These are phyloP conservation scores for Cercospora berteroae DNA, from an alignment of 2,329 filamentous ascomycete genomes.

Conservation along the genomic window DNA sequence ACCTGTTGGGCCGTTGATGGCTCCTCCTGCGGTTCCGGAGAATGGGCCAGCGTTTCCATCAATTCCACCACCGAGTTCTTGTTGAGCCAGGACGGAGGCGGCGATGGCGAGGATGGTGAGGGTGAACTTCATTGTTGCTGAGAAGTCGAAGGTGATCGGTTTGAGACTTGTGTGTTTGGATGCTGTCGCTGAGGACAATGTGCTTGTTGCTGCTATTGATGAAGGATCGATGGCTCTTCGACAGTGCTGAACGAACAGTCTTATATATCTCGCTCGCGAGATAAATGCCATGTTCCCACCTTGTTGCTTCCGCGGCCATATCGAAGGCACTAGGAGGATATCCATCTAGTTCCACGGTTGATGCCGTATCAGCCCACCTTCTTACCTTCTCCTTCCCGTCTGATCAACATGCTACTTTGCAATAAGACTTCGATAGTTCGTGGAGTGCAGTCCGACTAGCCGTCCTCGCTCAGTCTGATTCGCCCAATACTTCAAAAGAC, in stretches of 20 bases:
- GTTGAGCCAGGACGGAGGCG: constrained; percentile 9
- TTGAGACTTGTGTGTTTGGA: not conserved
- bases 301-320: not conserved
- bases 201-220: not conserved
- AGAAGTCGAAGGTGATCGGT: not conserved
- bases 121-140: constrained; percentile 7
- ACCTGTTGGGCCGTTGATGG: constrained; percentile 22
- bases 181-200: not conserved
- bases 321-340: not conserved
- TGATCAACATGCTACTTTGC: not conserved
- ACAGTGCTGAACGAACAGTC: not conserved
- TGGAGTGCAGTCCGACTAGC: not conserved
- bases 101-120: constrained; percentile 1
- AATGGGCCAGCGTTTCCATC: constrained; percentile 13
- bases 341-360: not conserved
- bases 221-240: not conserved
- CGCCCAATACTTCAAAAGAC: not conserved
- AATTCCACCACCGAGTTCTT: constrained; percentile 19
- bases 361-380: not conserved
- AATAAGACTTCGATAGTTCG: not conserved
- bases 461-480: not conserved
- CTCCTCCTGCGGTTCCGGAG: constrained; percentile 19
- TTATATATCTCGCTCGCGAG: not conserved
- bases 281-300: not conserved
- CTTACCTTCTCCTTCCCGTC: not conserved